Evolutionary conservation across 225 moss, liverwort and hornwort genomes (phyloP), one percentile per base, ranked within the genome.

Genomic region (Polytrichum formosum): DNA sequence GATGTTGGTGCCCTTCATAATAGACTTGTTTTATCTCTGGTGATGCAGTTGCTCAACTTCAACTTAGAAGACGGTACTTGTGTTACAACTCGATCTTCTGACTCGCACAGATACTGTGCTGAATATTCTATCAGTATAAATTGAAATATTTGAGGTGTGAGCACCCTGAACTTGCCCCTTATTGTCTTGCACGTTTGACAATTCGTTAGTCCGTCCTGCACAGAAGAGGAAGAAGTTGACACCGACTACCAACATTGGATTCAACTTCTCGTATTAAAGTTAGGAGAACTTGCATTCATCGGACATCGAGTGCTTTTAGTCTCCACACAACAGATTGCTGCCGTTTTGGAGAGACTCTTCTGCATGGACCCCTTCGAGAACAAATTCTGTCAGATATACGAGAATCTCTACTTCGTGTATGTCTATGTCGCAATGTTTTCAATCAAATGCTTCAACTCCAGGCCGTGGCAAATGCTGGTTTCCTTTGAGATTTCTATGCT

Each of bases 281-380:
- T 87, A 55, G 74, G 81, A 31, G 73, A 79, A 69, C 71, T 72
- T 72, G 72, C 77, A 73, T 84, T 66, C 25, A 66, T 81, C 19
- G 84, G 87, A 16, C 79, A 81, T 67, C 84, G 84, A 69, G 71
- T 81, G 73, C 79, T 87, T 18, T 62, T 75, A 69, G 61, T 53
- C 6, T 74, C 77, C 54, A 79, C 87, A 54, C 81, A 79, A 67
- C 77, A 84, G 33, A 87, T 77, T 54, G 75, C 67, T 27, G 69
- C 66, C 64, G 74, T 81, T 55, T 53, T 84, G 23, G 84, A 79
- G 70, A 87, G 84, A 72, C 81, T 87, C 5, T 79, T 81, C 61
- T 79, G 79, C 70, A 79, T 79, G 77, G 78, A 87, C 53, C 83
- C 83, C 22, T 87, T 87, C 69, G 87, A 79, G 64, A 76, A 76